A percentile compares a stretch with the other conserved stretches of the same genome.
These are phyloP conservation scores for Rhododendron griersonianum DNA, from an alignment of 148 eudicot genomes.

Conservation along the genomic window DNA sequence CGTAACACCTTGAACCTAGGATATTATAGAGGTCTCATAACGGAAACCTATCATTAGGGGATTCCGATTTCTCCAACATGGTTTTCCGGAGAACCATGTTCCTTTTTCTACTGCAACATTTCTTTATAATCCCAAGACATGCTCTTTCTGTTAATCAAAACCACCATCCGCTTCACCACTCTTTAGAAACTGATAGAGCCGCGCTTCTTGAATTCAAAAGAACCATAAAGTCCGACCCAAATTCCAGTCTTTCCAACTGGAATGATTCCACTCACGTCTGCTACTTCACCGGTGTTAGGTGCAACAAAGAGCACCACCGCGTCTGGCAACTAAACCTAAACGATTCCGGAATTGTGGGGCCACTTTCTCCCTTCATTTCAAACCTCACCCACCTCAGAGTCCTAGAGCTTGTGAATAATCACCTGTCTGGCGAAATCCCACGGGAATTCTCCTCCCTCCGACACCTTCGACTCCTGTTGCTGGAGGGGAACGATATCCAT, in stretches of 20 bases:
- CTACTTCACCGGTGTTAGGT: conserved; percentile 28
- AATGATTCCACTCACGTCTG: conserved; percentile 27
- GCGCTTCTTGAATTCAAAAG: conserved; percentile 33
- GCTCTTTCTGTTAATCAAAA: conserved; percentile 6
- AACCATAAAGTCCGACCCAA: conserved; percentile 17
- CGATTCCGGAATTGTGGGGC: conserved; percentile 19
- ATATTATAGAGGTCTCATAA: not conserved
- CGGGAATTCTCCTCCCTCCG: conserved; percentile 21
- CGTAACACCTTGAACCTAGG: conserved; percentile 1
- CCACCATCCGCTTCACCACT: conserved; percentile 12
- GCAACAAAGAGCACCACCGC: conserved; percentile 17
- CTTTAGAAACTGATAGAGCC: conserved; percentile 26
- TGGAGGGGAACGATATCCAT: conserved; percentile 18
- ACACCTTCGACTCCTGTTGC: conserved; percentile 17
- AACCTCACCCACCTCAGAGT: conserved; percentile 29
- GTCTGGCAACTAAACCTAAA: conserved; percentile 18
- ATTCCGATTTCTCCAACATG: conserved; percentile 9
- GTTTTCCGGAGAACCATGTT: conserved; percentile 12
- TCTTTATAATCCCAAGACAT: not conserved
- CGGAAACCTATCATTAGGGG: not conserved
- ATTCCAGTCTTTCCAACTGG: conserved; percentile 27
- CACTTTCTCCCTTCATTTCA: conserved; percentile 27
- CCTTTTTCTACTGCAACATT: conserved; percentile 9
- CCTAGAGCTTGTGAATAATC: conserved; percentile 17
- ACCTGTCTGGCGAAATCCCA: conserved; percentile 18